Evolutionary conservation across 2,329 filamentous ascomycete genomes (phyloP).

Genomic region (Epichloe elymi): DNA sequence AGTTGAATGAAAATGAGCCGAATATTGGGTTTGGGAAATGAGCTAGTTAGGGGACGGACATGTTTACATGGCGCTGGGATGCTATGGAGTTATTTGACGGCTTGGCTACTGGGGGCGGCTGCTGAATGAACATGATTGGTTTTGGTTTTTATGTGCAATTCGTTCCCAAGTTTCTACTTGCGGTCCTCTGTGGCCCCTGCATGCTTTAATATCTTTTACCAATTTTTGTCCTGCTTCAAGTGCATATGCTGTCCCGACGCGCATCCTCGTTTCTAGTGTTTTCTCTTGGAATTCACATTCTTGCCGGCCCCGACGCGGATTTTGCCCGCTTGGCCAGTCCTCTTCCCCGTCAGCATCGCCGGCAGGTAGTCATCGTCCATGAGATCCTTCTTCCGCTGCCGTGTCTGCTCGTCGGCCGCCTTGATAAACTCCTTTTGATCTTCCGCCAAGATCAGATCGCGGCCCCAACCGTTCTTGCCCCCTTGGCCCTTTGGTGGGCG

Average conservation of each 20-base stretch:
- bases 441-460: conserved; percentile 71
- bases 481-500: conserved; percentile 56
- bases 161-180: too few relatives aligned
- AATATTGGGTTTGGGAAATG: too few relatives aligned
- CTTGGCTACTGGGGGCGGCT: too few relatives aligned
- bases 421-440: conserved; percentile 87
- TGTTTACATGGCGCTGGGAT: too few relatives aligned
- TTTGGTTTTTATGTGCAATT: too few relatives aligned
- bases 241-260: too few relatives aligned
- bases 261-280: conserved; percentile 21
- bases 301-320: conserved; percentile 74
- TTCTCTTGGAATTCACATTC: conserved; percentile 70
- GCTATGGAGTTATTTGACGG: too few relatives aligned
- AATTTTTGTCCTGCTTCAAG: neutral
- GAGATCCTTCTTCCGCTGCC: conserved; percentile 61
- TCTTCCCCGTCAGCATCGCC: conserved; percentile 67
- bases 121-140: too few relatives aligned
- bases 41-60: too few relatives aligned
- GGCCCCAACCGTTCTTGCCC: conserved; percentile 79
- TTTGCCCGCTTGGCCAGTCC: conserved; percentile 49
- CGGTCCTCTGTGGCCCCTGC: too few relatives aligned
- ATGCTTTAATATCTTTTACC: too few relatives aligned
- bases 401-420: conserved; percentile 49
- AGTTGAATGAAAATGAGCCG: too few relatives aligned
- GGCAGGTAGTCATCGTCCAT: conserved; percentile 96